These are phyloP conservation scores for Cinnamomum chago DNA, from an alignment of 164 flowering plant species.

Conservation along the genomic window DNA sequence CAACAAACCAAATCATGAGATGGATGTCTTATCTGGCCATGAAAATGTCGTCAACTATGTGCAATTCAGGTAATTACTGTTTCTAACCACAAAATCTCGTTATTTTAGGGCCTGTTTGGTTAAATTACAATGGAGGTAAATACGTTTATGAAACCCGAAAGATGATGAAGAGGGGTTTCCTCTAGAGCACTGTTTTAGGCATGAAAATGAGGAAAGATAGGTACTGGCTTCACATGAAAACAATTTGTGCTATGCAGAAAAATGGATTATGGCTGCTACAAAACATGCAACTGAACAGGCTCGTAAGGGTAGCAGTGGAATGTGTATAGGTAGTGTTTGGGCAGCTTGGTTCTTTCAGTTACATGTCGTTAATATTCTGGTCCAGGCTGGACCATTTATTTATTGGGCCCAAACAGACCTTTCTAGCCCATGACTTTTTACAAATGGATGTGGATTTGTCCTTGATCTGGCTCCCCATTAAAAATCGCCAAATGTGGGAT, in stretches of 20 bases:
- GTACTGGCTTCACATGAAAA: neutral
- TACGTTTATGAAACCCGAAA: neutral
- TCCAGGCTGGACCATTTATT: neutral
- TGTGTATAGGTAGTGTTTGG: neutral
- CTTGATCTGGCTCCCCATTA: neutral
- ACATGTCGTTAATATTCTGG: neutral
- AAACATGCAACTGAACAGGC: neutral
- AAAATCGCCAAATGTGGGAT: neutral
- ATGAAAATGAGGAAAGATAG: neutral
- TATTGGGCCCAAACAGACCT: neutral
- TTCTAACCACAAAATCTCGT: neutral
- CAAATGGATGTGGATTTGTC: neutral
- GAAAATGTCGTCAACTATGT: conserved; percentile 95
- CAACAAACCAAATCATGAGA: conserved; percentile 76
- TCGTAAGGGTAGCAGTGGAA: neutral
- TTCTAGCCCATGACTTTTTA: neutral
- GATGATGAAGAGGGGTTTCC: neutral
- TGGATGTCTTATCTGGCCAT: conserved; percentile 85
- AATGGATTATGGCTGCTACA: neutral
- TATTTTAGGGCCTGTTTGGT: neutral
- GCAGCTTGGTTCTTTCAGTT: neutral
- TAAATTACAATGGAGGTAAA: no score
- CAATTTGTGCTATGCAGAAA: neutral
- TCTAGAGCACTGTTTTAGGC: neutral
- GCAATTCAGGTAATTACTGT: conserved; percentile 65